Evolutionary conservation across 2,329 filamentous ascomycete genomes (phyloP).

Genomic region (Aspergillus fructus): DNA sequence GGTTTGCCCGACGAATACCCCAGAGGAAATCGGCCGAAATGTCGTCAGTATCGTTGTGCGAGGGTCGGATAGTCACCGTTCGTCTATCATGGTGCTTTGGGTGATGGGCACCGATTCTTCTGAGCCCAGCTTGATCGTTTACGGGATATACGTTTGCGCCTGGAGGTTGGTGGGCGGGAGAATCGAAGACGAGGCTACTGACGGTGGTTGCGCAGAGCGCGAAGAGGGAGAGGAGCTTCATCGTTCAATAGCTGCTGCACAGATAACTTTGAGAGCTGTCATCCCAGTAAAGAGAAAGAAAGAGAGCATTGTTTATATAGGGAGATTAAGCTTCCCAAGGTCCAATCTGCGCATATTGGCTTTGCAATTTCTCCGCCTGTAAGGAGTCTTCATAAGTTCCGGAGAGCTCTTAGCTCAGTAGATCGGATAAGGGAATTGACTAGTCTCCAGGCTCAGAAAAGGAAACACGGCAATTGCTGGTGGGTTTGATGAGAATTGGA

Average conservation of each 20-base stretch:
- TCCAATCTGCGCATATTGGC: background rate
- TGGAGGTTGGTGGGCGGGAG: conserved; percentile 15
- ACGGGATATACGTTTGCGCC: conserved; percentile 27
- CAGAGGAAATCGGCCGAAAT: conserved; percentile 56
- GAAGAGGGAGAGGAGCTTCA: conserved; percentile 26
- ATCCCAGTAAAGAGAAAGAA: background rate
- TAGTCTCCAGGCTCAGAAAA: background rate
- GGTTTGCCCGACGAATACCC: conserved; percentile 57
- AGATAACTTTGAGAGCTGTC: background rate
- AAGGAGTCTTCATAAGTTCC: background rate
- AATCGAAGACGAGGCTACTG: conserved; percentile 17
- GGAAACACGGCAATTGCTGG: conserved; percentile 1
- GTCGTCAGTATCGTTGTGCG: conserved; percentile 56
- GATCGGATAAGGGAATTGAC: background rate
- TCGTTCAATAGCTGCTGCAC: conserved; percentile 1
- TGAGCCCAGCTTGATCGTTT: conserved; percentile 18
- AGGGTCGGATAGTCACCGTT: conserved; percentile 54
- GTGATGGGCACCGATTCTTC: conserved; percentile 24
- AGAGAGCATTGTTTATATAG: conserved; percentile 3
- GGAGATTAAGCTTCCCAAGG: background rate
- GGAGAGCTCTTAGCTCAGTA: background rate
- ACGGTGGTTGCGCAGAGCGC: conserved; percentile 21
- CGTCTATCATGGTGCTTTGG: conserved; percentile 36
- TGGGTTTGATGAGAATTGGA: background rate
- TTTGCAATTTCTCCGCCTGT: conserved; percentile 7